These are phyloP conservation scores for Collariella sp. DNA, from an alignment of 495 filamentous ascomycete species.

Conservation along the genomic window DNA sequence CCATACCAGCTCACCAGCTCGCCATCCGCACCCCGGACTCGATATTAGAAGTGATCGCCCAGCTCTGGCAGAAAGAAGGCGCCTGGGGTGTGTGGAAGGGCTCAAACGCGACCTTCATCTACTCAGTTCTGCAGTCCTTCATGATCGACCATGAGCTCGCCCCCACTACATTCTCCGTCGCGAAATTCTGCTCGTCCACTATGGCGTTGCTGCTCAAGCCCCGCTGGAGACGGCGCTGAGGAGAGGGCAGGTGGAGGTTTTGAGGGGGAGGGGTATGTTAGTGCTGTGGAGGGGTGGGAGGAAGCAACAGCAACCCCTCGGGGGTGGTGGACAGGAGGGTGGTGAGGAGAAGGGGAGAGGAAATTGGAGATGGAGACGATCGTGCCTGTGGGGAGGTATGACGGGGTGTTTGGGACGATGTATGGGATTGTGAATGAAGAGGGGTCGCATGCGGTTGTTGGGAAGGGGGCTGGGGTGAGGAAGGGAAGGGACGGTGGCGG, in stretches of 20 bases:
- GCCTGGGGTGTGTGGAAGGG: conserved; percentile 93
- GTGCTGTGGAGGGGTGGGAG: conserved; percentile 30
- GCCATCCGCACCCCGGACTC: conserved; percentile 60
- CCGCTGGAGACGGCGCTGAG: conserved; percentile 89
- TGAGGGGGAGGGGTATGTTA: conserved; percentile 33
- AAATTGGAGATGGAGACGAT: conserved; percentile 51
- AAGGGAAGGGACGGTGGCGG: conserved; percentile 29
- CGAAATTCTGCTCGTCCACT: conserved; percentile 64
- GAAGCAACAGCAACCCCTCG: background rate
- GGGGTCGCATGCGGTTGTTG: conserved; percentile 41
- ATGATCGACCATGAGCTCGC: conserved; percentile 74
- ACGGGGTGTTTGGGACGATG: conserved; percentile 78
- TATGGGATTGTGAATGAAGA: conserved; percentile 81
- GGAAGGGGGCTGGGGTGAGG: conserved; percentile 12
- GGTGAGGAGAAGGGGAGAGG: conserved; percentile 4
- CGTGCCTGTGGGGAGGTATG: conserved; percentile 64
- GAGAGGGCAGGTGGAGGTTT: conserved; percentile 69
- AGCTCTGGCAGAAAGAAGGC: conserved; percentile 83
- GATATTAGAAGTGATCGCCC: conserved; percentile 67
- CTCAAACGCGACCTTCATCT: conserved; percentile 82
- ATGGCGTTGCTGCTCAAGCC: conserved; percentile 78
- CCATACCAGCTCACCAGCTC: conserved; percentile 51
- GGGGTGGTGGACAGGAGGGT: conserved; percentile 21
- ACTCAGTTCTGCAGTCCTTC: conserved; percentile 74
- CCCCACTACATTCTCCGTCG: conserved; percentile 67